Conservation (phyloP, 2,329 filamentous ascomycete species). For the Ceratocystis papillata region DNA sequence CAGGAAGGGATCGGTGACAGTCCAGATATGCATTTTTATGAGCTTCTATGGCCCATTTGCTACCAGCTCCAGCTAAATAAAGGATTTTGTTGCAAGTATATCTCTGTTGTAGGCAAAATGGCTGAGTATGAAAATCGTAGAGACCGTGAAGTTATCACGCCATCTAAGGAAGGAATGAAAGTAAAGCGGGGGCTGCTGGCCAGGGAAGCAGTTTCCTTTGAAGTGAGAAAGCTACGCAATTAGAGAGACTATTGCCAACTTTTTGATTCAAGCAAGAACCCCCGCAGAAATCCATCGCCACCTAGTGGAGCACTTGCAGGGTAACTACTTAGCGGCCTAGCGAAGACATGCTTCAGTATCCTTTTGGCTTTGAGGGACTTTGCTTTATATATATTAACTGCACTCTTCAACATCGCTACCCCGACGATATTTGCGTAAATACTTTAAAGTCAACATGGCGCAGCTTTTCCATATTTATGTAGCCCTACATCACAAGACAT, state of each 20-base stretch:
- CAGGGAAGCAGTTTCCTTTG: background rate
- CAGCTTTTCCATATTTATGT: too few relatives aligned
- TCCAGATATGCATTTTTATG: conserved; percentile 38
- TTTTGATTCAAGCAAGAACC: background rate
- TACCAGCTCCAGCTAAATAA: too few relatives aligned
- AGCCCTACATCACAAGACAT: background rate
- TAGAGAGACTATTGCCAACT: background rate
- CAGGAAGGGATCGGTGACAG: conserved; percentile 45
- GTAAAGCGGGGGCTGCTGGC: background rate
- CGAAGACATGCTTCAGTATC: background rate
- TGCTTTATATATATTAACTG: background rate
- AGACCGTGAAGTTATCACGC: background rate
- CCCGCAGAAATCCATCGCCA: background rate
- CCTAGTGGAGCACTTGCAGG: conserved; percentile 5
- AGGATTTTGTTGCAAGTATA: background rate
- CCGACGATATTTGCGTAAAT: too few relatives aligned
- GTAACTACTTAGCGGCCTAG: background rate
- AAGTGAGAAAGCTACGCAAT: background rate
- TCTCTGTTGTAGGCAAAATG: background rate
- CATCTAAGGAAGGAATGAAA: too few relatives aligned
- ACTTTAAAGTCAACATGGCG: too few relatives aligned
- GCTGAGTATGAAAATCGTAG: background rate
- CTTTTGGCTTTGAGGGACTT: too few relatives aligned
- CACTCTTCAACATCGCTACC: background rate
- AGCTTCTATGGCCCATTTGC: too few relatives aligned